Base-by-base conservation (phyloP, 2,329 filamentous ascomycete genomes). In the Grosmannia clavigera region DNA sequence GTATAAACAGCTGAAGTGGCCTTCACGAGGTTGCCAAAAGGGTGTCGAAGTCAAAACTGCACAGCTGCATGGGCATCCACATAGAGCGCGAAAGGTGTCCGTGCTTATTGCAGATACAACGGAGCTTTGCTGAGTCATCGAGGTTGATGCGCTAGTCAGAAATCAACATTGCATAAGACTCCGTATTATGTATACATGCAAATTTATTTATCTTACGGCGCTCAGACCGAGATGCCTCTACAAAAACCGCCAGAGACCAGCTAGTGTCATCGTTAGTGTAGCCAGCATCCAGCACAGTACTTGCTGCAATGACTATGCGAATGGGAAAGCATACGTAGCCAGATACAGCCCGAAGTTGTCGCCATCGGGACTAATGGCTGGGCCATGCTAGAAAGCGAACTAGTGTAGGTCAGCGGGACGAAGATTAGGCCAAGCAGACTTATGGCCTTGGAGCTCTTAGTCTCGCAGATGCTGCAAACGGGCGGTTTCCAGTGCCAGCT, bases 401-500 rank as follows among this genome's bases (percentile, higher is more conserved):
- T 59, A 14, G 60, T 62, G 58, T 64, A 67, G 46, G 66, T 63
- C 53, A 67, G 60, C 27, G 64, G 66, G 50, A 68, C 63, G 43
- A 68, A 68, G 7, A 67, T 60, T 40, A 67, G 63, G 3, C 66
- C 66, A 7, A 68, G 60, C 7, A 67, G 61, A 27, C 65, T 68
- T 31, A 67, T 58, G 48, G 64, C 64, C 61, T 66, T 67, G 14
- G 63, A 64, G 58, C 64, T 63, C 61, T 66, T 66, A 11, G 66
- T 63, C 61, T 68, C 65, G 52, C 66, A 63, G 59, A 66, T 66
- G 35, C 62, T 65, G 40, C 65, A 63, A 63, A 9, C 58, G 51
- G 29, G 62, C 60, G 31, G 60, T 46, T 9, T 55, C 58, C n/a
- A 63, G 56, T 0, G 64, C 61, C 25, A 62, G 60, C 60, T 67